These are phyloP conservation scores for Orbilia ellipsospora DNA, from an alignment of 2,329 filamentous ascomycete species.

Conservation along the genomic window DNA sequence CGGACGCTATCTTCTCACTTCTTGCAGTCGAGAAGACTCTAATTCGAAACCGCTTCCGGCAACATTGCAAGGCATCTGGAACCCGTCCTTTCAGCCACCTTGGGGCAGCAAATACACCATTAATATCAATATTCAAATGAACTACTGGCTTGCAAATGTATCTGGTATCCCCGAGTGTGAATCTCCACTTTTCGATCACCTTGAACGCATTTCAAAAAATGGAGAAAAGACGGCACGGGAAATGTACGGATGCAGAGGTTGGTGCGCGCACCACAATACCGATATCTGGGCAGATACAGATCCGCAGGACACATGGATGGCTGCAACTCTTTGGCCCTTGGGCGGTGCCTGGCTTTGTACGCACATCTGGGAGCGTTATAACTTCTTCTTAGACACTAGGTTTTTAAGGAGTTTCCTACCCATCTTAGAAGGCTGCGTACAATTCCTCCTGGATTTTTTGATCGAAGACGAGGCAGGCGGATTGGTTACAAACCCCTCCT, in stretches of 20 bases:
- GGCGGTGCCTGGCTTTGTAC: slow-evolving; percentile 63
- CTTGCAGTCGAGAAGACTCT: slow-evolving; percentile 59
- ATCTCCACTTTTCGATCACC: slow-evolving; percentile 63
- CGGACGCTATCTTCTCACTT: slow-evolving; percentile 63
- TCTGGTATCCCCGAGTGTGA: slow-evolving; percentile 62
- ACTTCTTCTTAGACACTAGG: slow-evolving; percentile 60
- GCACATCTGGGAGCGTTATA: slow-evolving; percentile 63
- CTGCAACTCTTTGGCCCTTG: slow-evolving; percentile 62
- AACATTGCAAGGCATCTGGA: slow-evolving; percentile 66
- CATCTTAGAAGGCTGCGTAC: slow-evolving; percentile 61
- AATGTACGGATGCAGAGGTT: slow-evolving; percentile 63
- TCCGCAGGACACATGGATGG: slow-evolving; percentile 61
- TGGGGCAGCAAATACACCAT: slow-evolving; percentile 68
- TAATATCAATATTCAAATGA: slow-evolving; percentile 69
- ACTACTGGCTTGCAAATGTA: slow-evolving; percentile 65
- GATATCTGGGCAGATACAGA: slow-evolving; percentile 63
- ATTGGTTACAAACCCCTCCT: slow-evolving; percentile 62
- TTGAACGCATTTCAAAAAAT: slow-evolving; percentile 61
- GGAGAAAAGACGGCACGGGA: slow-evolving; percentile 61
- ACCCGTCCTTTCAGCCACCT: slow-evolving; percentile 63
- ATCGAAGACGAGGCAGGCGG: slow-evolving; percentile 59
- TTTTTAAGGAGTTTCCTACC: slow-evolving; percentile 60
- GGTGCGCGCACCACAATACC: slow-evolving; percentile 63
- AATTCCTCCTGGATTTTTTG: slow-evolving; percentile 63
- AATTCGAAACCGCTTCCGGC: slow-evolving; percentile 61